Evolutionary conservation across 106 monocot species (phyloP), one percentile per base, ranked within the genome.

Genomic region (Alisma plantagoaquatica): DNA sequence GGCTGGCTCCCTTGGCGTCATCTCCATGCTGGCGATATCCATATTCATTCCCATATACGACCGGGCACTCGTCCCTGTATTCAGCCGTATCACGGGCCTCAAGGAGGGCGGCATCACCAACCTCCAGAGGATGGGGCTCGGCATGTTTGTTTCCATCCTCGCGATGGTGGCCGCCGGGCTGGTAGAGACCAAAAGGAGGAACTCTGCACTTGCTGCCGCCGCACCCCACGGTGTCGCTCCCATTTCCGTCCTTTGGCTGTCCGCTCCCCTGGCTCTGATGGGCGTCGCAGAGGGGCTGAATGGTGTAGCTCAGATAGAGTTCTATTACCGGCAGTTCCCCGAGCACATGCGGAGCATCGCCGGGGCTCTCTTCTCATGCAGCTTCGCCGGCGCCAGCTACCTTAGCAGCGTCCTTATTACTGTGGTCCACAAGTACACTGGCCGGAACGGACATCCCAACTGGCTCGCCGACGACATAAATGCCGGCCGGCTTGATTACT

Each of bases 241-340:
- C 2, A 15, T 43, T 3, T 14, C 43, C 43, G 43, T 47, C 1
- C 1, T 76, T 43, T 79, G 78, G 78, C 70, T 88, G 9, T 25
- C 62, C 25, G 82, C 87, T 5, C 87, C 82, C 70, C 64, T 88
- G 25, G 43, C 50, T 24, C 59, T 76, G 21, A 59, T 82, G 72
- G 87, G 82, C 5, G 29, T 88, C 5, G 73, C 75, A 0, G 77
- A 75, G 61, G 78, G 78, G 1, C 71, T 88, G 63, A 75, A 66
- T 22, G 75, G 71, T 4, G 64, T 88, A 0, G 87, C 78, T 2
- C 87, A 88, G 67, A 73, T 79, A 3, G 87, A 82, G 69, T 82
- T 88, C 57, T 88, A 75, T 70, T 75, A 88, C 69, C 52, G 49
- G 46, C 73, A 88, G 62, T 88, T 88, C 49, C 87, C 82, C 1